These are phyloP conservation scores for Mycena albidolilacea DNA, from an alignment of 768 basidiomycete genomes.

Conservation along the genomic window DNA sequence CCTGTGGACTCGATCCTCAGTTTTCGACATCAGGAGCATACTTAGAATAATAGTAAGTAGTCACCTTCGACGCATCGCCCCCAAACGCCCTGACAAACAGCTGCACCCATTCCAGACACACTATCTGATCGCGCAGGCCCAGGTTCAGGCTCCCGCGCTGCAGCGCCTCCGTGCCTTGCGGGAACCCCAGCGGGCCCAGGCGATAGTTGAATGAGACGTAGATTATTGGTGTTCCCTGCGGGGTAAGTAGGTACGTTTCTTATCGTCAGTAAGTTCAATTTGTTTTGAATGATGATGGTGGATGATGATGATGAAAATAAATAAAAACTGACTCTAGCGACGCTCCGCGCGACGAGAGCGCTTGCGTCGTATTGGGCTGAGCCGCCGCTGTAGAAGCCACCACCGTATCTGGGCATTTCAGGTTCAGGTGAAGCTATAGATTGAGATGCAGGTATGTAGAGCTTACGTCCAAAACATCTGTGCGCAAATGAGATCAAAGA, in stretches of 20 bases:
- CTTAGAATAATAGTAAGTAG: too few species aligned
- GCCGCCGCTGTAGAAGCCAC: constrained; percentile 49
- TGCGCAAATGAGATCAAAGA: neutral
- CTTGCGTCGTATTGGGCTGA: constrained; percentile 51
- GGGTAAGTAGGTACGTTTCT: neutral
- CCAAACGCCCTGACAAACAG: constrained; percentile 68
- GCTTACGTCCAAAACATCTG: constrained; percentile 58
- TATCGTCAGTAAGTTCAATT: neutral
- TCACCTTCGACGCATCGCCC: constrained; percentile 61
- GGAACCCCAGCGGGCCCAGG: constrained; percentile 56
- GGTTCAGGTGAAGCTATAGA: constrained; percentile 13
- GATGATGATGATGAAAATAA: too few species aligned
- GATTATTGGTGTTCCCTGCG: constrained; percentile 59
- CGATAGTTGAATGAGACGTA: constrained; percentile 49
- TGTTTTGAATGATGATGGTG: constrained; percentile 12
- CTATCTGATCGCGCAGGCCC: constrained; percentile 56
- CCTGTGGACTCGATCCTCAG: constrained; percentile 41
- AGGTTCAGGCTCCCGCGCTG: constrained; percentile 53
- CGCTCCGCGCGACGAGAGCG: constrained; percentile 53
- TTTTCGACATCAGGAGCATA: neutral
- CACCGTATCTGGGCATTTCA: constrained; percentile 49
- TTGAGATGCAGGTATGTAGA: neutral
- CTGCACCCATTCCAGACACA: constrained; percentile 64
- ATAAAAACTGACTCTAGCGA: constrained; percentile 48
- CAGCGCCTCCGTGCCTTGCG: constrained; percentile 57